A percentile compares a stretch with the other conserved stretches of the same genome.
phyloP scores from a whole-genome alignment of 352 stramenopile genomes.

The Phytophthora europaea region DNA sequence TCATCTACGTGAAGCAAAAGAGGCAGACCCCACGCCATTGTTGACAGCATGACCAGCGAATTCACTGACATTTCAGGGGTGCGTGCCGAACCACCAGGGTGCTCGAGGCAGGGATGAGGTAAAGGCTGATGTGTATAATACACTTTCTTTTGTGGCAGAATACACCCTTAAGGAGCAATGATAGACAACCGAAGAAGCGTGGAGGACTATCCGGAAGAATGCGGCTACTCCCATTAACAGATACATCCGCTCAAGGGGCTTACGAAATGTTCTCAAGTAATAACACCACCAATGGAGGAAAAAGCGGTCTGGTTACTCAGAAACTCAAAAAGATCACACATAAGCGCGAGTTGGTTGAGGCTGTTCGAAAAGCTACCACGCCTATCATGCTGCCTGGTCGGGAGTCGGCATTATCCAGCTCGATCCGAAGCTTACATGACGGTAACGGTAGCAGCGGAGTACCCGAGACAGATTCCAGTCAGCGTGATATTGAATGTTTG shows the following conservation, averaged over 20 bases:
- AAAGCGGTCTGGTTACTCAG: conserved; percentile 26
- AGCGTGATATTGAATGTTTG: conserved; percentile 71
- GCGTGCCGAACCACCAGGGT: conserved; percentile 5
- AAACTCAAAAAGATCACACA: conserved; percentile 84
- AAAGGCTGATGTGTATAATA: not conserved
- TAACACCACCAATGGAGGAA: conserved; percentile 37
- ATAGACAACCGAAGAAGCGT: conserved; percentile 66
- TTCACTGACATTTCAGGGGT: conserved; percentile 73
- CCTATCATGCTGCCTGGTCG: conserved; percentile 66
- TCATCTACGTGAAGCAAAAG: conserved; percentile 28
- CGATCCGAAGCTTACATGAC: conserved; percentile 39
- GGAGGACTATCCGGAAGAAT: conserved; percentile 50
- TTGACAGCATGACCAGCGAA: conserved; percentile 48
- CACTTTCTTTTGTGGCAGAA: conserved; percentile 19
- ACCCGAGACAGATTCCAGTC: conserved; percentile 52
- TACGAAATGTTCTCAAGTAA: conserved; percentile 48
- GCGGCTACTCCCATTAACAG: conserved; percentile 58
- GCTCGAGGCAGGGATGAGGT: not conserved
- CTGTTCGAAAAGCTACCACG: conserved; percentile 78
- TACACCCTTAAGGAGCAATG: conserved; percentile 39
- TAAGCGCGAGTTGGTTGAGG: conserved; percentile 81
- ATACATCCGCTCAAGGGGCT: conserved; percentile 36
- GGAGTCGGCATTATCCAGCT: conserved; percentile 44
- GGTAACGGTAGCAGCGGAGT: conserved; percentile 19
- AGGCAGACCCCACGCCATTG: conserved; percentile 2